Base-by-base conservation (phyloP, 208 protist genomes). In the Leishmania major region DNA sequence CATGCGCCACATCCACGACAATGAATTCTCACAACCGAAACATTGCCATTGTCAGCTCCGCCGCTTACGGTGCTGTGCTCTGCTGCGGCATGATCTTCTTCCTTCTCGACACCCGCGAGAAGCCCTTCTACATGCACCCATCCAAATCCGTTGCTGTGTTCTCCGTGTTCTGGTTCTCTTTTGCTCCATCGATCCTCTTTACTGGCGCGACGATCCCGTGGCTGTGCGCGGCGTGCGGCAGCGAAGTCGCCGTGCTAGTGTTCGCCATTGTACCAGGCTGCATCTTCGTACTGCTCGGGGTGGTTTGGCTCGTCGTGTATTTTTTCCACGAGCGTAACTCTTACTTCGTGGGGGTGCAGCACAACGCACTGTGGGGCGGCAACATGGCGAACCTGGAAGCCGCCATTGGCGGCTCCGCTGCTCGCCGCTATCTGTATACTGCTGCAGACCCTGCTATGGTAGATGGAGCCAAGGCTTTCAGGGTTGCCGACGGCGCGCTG, bases 121-220 rank as follows among this genome's bases (percentile, higher is more conserved):
- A 87, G 49, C 80, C 72, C 28, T 82, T 90, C 35, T 87, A 88
- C 79, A 75, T 45, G 35, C 64, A 76, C 35, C 86, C 79, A 45
- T 86, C 82, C n/a, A 3, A 13, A 28, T 82, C 73, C 59, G 70
- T 80, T 17, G 79, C 81, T 1, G 84, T 86, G 35, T 93, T 92
- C 55, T 88, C 91, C 31, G 78, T 91, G 7, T 91, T 90, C 69
- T 75, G 70, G 47, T 90, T 92, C 37, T 75, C 74, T 69, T 85
- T 96, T 73, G 78, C 85, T 19, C 89, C 92, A 17, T 90, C 89
- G 17, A 31, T 95, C 4, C 75, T 91, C 17, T 88, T 91, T 74
- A 67, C 91, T 13, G 88, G 90, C 3, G 87, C 83, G 19, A 82
- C 86, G 19, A 82, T 86, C 47, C 83, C 90, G 69, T 94, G 92